These are phyloP conservation scores for Chaetomium tenue DNA, from an alignment of 495 filamentous ascomycete species.

Conservation along the genomic window DNA sequence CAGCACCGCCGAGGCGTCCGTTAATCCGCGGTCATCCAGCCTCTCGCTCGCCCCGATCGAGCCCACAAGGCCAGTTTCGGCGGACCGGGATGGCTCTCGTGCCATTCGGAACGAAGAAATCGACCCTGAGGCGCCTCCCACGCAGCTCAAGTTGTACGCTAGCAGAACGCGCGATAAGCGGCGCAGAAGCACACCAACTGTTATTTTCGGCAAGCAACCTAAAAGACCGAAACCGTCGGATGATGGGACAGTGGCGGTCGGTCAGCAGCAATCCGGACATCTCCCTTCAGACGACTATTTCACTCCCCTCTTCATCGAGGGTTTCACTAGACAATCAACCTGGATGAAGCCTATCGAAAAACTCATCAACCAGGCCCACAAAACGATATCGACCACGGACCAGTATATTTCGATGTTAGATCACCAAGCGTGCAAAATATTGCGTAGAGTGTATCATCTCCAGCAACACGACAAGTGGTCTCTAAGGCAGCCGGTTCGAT, in stretches of 20 bases:
- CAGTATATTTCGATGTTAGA: constrained; percentile 75
- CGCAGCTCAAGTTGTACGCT: constrained; percentile 51
- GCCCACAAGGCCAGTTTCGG: not conserved
- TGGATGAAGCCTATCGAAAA: constrained; percentile 62
- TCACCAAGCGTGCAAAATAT: constrained; percentile 75
- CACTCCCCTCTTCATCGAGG: constrained; percentile 73
- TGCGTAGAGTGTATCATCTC: constrained; percentile 81
- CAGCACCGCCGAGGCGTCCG: not conserved
- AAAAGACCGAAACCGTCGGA: constrained; percentile 30
- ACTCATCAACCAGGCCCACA: constrained; percentile 70
- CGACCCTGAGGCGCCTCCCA: constrained; percentile 36
- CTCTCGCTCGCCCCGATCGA: not conserved
- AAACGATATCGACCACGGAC: constrained; percentile 76
- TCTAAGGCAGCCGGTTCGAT: constrained; percentile 77
- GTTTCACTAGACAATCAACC: constrained; percentile 59
- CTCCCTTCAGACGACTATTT: constrained; percentile 68
- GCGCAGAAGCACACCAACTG: constrained; percentile 67
- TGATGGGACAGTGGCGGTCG: constrained; percentile 35
- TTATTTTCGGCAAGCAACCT: constrained; percentile 70
- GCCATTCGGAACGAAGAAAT: constrained; percentile 9
- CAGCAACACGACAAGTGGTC: constrained; percentile 90
- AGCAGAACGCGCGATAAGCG: constrained; percentile 61
- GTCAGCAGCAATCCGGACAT: constrained; percentile 40
- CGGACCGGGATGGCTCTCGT: not conserved
- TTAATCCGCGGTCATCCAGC: not conserved